Percentiles rank a stretch among this genome's conserved stretches.
Evolutionary conservation across 441 rosid genomes (phyloP).

Genomic region (Euphorbia celastroides): DNA sequence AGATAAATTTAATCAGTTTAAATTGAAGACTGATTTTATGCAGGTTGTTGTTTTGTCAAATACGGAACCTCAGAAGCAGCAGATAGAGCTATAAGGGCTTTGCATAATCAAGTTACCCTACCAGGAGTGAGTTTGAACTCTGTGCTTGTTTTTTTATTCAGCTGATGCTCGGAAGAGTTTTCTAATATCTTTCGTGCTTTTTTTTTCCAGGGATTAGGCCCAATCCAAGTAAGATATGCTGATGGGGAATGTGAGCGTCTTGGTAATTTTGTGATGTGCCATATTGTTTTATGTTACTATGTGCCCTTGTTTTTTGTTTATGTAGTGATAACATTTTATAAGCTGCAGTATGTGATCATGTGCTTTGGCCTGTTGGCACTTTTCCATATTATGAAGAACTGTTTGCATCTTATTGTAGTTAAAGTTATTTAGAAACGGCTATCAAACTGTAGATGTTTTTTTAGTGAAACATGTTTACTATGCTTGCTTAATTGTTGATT

Average conservation of each 20-base stretch:
- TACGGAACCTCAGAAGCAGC: slow-evolving; percentile 92
- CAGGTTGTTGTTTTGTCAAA: slow-evolving; percentile 99
- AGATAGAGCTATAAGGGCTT: slow-evolving; percentile 92
- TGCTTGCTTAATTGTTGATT: background rate
- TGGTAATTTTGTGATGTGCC: slow-evolving; percentile 40
- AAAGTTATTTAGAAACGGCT: slow-evolving; percentile 5
- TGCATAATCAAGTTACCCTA: slow-evolving; percentile 87
- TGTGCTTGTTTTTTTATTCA: slow-evolving; percentile 21
- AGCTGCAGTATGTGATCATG: background rate
- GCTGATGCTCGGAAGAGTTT: slow-evolving; percentile 2
- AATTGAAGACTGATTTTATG: slow-evolving; percentile 43
- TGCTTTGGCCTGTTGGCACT: background rate
- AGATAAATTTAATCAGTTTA: slow-evolving; percentile 34
- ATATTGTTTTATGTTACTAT: slow-evolving; percentile 3
- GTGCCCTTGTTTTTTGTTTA: slow-evolving; percentile 7
- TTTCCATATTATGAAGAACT: background rate
- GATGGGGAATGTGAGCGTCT: slow-evolving; percentile 99
- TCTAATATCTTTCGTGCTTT: slow-evolving; percentile 23
- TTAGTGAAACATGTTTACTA: background rate
- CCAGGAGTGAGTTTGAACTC: slow-evolving; percentile 72
- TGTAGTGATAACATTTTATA: background rate
- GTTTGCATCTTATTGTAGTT: background rate
- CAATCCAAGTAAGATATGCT: slow-evolving; percentile 98
- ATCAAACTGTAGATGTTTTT: slow-evolving; percentile 3
- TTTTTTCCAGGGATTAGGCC: slow-evolving; percentile 77